Base-by-base conservation (phyloP, 139 green algal species). In the Chlorella sorokiniana region DNA sequence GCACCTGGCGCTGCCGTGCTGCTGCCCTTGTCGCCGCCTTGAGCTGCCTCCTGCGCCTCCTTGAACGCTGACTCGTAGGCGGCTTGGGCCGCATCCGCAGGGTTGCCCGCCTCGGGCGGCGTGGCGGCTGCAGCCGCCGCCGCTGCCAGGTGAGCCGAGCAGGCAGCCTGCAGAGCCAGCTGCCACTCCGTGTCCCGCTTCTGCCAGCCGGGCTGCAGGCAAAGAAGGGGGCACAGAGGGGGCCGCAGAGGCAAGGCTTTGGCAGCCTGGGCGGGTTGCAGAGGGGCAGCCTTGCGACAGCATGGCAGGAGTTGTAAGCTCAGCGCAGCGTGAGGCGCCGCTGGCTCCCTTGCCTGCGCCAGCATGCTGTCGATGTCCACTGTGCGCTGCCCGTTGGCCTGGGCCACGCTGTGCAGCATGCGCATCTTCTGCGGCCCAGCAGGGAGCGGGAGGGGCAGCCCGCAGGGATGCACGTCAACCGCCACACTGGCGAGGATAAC, bases 341-440 rank as follows among this genome's bases (percentile, higher is more conserved):
- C n/a, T n/a, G n/a, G 3, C 35, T 2, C 3, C 20, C 69, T 23
- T 20, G 61, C 75, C 75, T 81, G 42, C 1, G 76, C 63, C 29
- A 88, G 29, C 65, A 85, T 62, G 44, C 74, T 44, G 0, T 83
- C 79, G n/a, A 88, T 74, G 48, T 56, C 51, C 14, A 88, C 68
- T 6, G 71, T 73, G 54, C 78, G 79, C 52, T 79, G 72, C 42
- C 79, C 79, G 42, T 88, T 88, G 65, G 79, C 84, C 48, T 83
- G 38, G 1, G 70, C 69, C 37, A 85, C 84, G 52, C 51, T 52
- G 61, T 88, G 84, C 84, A 85, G 11, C n/a, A 73, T 65, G 3
- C 79, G 79, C 64, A 88, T 83, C 74, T 85, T 85, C 42, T 56
- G 38, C 72, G 76, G 64, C 29, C 76, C 72, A 3, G 16, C 44